Evolutionary conservation across 352 stramenopile genomes (phyloP).

Genomic region (Lagenidium sp.): DNA sequence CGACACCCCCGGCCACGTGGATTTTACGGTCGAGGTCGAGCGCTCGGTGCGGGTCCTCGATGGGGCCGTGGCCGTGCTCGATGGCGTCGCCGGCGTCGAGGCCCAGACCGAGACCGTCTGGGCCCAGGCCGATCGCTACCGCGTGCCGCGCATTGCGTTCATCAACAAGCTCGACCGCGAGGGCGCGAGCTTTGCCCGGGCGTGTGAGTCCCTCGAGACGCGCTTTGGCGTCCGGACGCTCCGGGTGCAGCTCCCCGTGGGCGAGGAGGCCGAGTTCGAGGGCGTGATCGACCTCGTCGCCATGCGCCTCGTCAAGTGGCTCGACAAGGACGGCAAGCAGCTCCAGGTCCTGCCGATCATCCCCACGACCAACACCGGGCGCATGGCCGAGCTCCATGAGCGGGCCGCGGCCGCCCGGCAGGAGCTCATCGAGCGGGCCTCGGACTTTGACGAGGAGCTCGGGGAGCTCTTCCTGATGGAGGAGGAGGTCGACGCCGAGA

Average conservation of each 20-base stretch:
- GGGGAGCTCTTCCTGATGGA: slow-evolving; percentile 72
- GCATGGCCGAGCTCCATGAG: slow-evolving; percentile 45
- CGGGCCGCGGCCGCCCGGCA: slow-evolving; percentile 30
- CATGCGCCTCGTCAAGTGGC: slow-evolving; percentile 63
- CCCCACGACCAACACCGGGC: slow-evolving; percentile 15
- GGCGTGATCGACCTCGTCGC: slow-evolving; percentile 56
- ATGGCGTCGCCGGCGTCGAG: slow-evolving; percentile 96
- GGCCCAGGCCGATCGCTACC: slow-evolving; percentile 70
- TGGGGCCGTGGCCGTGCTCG: slow-evolving; percentile 94
- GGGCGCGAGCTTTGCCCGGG: slow-evolving; percentile 90
- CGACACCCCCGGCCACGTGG: slow-evolving; percentile 96
- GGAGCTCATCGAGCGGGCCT: slow-evolving; percentile 48
- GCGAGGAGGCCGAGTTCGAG: slow-evolving; percentile 51
- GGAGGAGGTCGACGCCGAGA: slow-evolving; percentile 37
- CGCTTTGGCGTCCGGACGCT: slow-evolving; percentile 52
- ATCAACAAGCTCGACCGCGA: slow-evolving; percentile 97
- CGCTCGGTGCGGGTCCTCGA: slow-evolving; percentile 95
- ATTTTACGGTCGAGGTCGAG: slow-evolving; percentile 99
- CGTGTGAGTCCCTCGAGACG: slow-evolving; percentile 65
- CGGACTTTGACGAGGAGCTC: slow-evolving; percentile 65
- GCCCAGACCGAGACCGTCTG: slow-evolving; percentile 82
- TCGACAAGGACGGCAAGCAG: slow-evolving; percentile 46
- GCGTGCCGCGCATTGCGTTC: slow-evolving; percentile 91
- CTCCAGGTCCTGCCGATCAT: slow-evolving; percentile 43
- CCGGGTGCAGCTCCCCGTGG: slow-evolving; percentile 53